Evolutionary conservation across 176 grass and related monocot species (phyloP), one percentile per base, ranked within the genome.

Genomic region (Neostapfia colusana): DNA sequence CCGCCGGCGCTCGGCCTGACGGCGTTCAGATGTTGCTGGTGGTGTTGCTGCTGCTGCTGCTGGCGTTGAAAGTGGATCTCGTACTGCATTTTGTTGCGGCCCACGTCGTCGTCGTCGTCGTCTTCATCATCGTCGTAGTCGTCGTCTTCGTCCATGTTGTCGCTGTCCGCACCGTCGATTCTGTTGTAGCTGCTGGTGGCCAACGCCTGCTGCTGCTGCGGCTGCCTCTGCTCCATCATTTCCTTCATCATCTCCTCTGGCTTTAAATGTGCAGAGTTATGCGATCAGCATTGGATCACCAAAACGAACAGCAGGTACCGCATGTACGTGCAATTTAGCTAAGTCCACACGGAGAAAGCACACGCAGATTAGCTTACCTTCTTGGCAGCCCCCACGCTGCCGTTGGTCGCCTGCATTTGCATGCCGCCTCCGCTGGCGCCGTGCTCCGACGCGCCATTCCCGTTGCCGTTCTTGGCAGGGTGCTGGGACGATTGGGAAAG

Each of bases 201-300:
- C 65, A 53, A 58, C 65, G 71, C 70, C 66, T 75, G 81, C 72
- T 83, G 17, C 55, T 89, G 83, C 8, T 53, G 76, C 31, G 31
- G 31, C 48, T 71, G 90, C 51, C 82, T 77, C 67, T 84, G 87
- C 58, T 84, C 80, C 85, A 90, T 89, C 82, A 83, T 79, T 87
- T 90, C 89, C 87, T 90, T 92, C 95, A 92, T 85, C 54, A 95
- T 92, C 85, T 88, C 83, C 79, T 92, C 96, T 92, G 85, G 85
- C 96, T 99, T 92, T 93, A 92, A 90, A 88, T 87, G 83, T 72
- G 43, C 78, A 81, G 76, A 61, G 74, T 82, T 82, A 71, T 84
- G 73, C 71, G 82, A 84, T 81, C 79, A 89, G 64, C 67, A 93
- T 93, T 84, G 77, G 80, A 89, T 85, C 85, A 81, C 77, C 79